Evolutionary conservation across 2,329 filamentous ascomycete species (phyloP).

Genomic region (Calonectria multiphialidica): DNA sequence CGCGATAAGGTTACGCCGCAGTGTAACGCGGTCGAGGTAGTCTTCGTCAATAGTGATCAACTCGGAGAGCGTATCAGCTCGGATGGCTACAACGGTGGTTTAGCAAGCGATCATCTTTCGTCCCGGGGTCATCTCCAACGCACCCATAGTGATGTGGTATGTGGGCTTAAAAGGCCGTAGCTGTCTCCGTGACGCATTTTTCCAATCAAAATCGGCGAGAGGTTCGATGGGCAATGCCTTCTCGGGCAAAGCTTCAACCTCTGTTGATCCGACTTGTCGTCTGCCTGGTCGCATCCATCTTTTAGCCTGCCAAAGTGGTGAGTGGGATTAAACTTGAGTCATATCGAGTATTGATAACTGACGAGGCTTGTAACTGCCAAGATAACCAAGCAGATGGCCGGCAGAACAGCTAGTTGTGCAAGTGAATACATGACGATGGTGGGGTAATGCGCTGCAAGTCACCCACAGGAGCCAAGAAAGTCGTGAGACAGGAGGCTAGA

Average conservation of each 20-base stretch:
- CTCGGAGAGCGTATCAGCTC: constrained; percentile 57
- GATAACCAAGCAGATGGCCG: constrained; percentile 16
- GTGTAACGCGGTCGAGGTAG: constrained; percentile 59
- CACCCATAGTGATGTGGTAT: constrained; percentile 69
- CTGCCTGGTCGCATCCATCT: constrained; percentile 34
- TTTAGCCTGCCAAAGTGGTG: constrained; percentile 21
- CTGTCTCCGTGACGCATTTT: constrained; percentile 50
- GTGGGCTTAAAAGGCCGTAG: constrained; percentile 64
- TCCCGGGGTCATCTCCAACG: not conserved
- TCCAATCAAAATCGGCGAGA: constrained; percentile 54
- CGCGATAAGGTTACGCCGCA: constrained; percentile 53
- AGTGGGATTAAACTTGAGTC: not conserved
- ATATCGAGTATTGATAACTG: not conserved
- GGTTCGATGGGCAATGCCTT: constrained; percentile 36
- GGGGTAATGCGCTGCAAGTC: too few relatives aligned
- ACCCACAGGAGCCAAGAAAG: not conserved
- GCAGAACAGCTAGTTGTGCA: constrained; percentile 21
- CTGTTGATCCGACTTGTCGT: constrained; percentile 3
- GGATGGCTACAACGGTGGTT: constrained; percentile 51
- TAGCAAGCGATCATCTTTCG: not conserved
- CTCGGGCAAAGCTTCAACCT: not conserved
- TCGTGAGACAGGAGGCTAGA: too few relatives aligned
- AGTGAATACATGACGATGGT: constrained; percentile 13
- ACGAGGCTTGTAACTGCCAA: constrained; percentile 26
- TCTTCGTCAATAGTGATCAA: constrained; percentile 65